Percentiles rank a stretch among this genome's conserved stretches.
Conservation (phyloP, 306 rosid species). For the Cucumis hystrix region DNA sequence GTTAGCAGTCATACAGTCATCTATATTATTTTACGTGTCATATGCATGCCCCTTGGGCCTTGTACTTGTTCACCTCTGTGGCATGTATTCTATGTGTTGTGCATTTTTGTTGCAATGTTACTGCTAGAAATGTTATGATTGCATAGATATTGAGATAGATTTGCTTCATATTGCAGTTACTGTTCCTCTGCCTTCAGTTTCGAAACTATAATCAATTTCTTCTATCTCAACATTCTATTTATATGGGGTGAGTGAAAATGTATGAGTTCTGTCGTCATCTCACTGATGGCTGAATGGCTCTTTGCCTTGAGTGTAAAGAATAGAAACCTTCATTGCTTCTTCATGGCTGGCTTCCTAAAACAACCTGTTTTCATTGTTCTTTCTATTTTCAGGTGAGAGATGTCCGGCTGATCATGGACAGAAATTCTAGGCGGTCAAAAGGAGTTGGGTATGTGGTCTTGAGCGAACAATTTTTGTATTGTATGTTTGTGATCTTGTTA, state of each 20-base stretch:
- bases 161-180: constrained; percentile 40
- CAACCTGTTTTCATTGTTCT: background rate
- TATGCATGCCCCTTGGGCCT: background rate
- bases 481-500: constrained; percentile 32
- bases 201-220: constrained; percentile 25
- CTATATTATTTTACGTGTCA: background rate
- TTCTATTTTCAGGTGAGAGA: constrained; percentile 72
- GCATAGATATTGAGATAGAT: constrained; percentile 24
- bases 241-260: constrained; percentile 31
- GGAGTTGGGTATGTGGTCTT: constrained; percentile 93
- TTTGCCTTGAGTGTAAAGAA: constrained; percentile 8
- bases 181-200: constrained; percentile 43
- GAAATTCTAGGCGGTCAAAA: constrained; percentile 96
- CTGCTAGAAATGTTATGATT: constrained; percentile 13
- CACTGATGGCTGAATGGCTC: constrained; percentile 17
- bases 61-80: background rate
- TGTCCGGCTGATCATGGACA: constrained; percentile 97
- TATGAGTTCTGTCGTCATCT: constrained; percentile 14
- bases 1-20: background rate
- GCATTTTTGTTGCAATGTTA: constrained; percentile 13
- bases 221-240: constrained; percentile 37
- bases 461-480: constrained; percentile 8
- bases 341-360: background rate
- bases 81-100: background rate
- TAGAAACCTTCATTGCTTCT: background rate